Base-by-base conservation (phyloP, 305 asterid genomes). In the Fraxinus paxiana region DNA sequence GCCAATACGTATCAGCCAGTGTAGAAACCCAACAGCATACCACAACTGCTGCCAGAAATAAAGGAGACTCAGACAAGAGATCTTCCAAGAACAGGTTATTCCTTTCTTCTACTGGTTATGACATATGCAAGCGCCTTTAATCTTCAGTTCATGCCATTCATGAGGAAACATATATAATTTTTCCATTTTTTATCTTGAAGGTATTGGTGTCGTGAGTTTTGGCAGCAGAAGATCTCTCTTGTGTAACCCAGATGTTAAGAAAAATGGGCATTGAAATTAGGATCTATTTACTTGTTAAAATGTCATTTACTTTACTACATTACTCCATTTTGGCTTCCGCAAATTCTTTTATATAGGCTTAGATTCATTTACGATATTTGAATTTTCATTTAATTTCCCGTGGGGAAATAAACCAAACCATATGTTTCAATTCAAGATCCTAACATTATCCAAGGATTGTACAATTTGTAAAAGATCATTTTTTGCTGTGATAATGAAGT, bases 71-170 rank as follows among this genome's bases (percentile, higher is more conserved):
- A 3, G 92, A 87, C 33, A 87, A 87, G 80, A 87, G 41, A 77
- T 46, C 87, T 74, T 38, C 88, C 77, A 88, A 90, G 75, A 91
- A 80, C 65, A 90, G 93, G 98, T 92, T 79, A 69, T 79, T 75
- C 73, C 74, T 82, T 69, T 30, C 46, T 28, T 69, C 37, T 24
- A 70, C 54, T 67, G 15, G 30, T 79, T 54, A 18, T 24, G 41
- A 70, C 30, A 31, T 67, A 37, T 6, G 41, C 73, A 76, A 30
- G 43, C 17, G 33, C 41, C 43, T 18, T 78, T 33, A 54, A 30
- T 3, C 59, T 77, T 41, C 77, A 18, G 28, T 73, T 26, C 48
- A 51, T 63, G 78, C 72, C 65, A 77, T 79, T 37, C 38, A 48
- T 18, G 75, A 72, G 59, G 59, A 56, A 79, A 72, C 61, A 26